A percentile compares a stretch with the other conserved stretches of the same genome.
Conservation (phyloP, 345 rosid species). For the Gossypium anomalum region DNA sequence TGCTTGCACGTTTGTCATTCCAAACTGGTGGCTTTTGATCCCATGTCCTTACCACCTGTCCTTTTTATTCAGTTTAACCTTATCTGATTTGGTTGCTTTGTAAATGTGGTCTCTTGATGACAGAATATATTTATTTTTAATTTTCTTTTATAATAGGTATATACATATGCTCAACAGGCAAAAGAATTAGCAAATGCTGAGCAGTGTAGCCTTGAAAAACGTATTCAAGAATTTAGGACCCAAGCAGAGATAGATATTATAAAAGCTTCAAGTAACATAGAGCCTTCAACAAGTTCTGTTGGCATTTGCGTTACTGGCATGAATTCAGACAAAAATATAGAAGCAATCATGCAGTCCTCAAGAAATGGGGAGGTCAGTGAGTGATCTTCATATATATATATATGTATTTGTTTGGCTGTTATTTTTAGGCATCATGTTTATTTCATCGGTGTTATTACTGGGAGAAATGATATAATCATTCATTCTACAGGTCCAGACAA, state of each 20-base stretch:
- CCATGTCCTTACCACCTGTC: not conserved
- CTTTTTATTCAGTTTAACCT: not conserved
- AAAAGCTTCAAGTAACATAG: conserved; percentile 39
- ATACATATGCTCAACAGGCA: conserved; percentile 76
- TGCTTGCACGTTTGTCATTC: not conserved
- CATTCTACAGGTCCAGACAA: conserved; percentile 45
- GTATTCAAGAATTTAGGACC: conserved; percentile 90
- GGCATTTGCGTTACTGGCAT: conserved; percentile 37
- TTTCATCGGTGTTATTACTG: not conserved
- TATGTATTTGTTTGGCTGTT: not conserved
- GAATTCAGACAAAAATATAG: conserved; percentile 43
- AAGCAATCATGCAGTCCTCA: conserved; percentile 51
- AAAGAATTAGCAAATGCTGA: conserved; percentile 74
- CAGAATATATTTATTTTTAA: not conserved
- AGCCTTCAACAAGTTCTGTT: conserved; percentile 39
- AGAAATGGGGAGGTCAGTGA: conserved; percentile 61
- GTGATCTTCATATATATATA: not conserved
- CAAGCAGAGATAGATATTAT: conserved; percentile 60
- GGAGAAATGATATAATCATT: conserved; percentile 11
- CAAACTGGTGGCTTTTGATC: not conserved
- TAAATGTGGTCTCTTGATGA: not conserved
- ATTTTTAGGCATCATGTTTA: not conserved
- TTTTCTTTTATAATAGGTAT: conserved; percentile 37
- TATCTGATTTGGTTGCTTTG: not conserved
- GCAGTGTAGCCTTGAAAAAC: conserved; percentile 73